Evolutionary conservation across 78 protist species (phyloP), one percentile per base, ranked within the genome.

Genomic region (Dictyostelium citrinum): DNA sequence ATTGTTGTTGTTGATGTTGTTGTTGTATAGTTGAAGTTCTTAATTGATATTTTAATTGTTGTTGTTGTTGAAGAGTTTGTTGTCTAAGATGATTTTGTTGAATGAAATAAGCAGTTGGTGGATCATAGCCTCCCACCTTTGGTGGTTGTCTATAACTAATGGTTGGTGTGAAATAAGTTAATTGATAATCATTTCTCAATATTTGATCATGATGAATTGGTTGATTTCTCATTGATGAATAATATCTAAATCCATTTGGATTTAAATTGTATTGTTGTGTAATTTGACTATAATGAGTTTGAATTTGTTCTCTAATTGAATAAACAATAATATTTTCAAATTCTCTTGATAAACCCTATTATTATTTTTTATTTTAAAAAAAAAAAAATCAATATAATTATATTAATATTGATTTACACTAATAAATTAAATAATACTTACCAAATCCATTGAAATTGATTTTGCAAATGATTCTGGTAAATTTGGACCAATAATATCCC

Each of bases 271-370:
- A 75, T 41, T 85, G 81, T 8, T 75, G 6, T 39, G 75, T 76
- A 37, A 85, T 61, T 61, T 85, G 83, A 27, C 46, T 33, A 37
- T 55, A 76, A 41, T 85, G 72, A n/a, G 29, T 41, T 67, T 88
- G 93, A 39, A 88, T 58, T 49, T 88, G 93, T 67, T 88, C 93
- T 58, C 85, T 37, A 41, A 88, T 88, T 8, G 93, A 70, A 68
- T 61, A 88, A 31, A 39, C 27, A 68, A 88, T 88, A 31, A 72
- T 49, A 78, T 61, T 67, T 46, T 88, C 93, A 88, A 88, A 88
- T 31, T 88, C 93, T 78, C 93, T 76, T 31, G 93, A 78, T 67
- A 88, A 68, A 35, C 93, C 93, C 71, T 74, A 16, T n/a, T n/a
- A n/a, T n/a, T n/a, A n/a, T n/a, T n/a, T n/a, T n/a, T n/a, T n/a